Percentiles rank a stretch among this genome's conserved stretches.
Evolutionary conservation across 768 basidiomycete genomes (phyloP).

Genomic region (Calocybe cyanea): DNA sequence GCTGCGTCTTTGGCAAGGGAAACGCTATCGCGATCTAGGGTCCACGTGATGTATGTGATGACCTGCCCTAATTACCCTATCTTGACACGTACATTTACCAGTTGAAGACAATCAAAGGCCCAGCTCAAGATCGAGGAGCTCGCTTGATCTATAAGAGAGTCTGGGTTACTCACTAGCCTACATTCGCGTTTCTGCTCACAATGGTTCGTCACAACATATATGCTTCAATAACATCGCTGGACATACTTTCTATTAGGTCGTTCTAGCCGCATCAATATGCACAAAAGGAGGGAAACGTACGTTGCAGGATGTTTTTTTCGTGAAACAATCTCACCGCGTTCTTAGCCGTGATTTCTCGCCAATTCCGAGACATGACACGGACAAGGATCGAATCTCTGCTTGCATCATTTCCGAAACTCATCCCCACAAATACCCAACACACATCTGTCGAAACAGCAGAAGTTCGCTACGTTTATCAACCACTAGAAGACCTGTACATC

Average conservation of each 20-base stretch:
- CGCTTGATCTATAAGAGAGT: too few species aligned
- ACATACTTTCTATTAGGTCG: slow-evolving; percentile 54
- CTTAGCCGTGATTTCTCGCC: slow-evolving; percentile 90
- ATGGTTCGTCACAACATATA: slow-evolving; percentile 9
- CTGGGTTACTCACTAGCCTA: too few species aligned
- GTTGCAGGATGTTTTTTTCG: slow-evolving; percentile 17
- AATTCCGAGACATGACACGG: slow-evolving; percentile 91
- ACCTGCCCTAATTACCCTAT: background rate
- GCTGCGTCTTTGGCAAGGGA: too few species aligned
- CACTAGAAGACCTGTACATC: slow-evolving; percentile 95
- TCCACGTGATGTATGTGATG: background rate
- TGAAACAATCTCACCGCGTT: slow-evolving; percentile 1
- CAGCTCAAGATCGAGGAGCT: too few species aligned
- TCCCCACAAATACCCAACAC: slow-evolving; percentile 91
- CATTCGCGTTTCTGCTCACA: background rate
- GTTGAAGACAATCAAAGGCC: too few species aligned
- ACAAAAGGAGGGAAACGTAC: slow-evolving; percentile 90
- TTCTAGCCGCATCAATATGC: slow-evolving; percentile 92
- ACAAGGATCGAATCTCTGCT: slow-evolving; percentile 93
- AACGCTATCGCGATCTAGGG: too few species aligned
- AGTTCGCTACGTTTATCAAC: slow-evolving; percentile 96
- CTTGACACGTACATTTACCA: slow-evolving; percentile 1
- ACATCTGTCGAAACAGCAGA: slow-evolving; percentile 95
- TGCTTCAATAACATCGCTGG: background rate
- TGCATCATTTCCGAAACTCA: slow-evolving; percentile 95